Base-by-base conservation (phyloP, 208 protist species). In the Leptomonas pyrrhocoris region DNA sequence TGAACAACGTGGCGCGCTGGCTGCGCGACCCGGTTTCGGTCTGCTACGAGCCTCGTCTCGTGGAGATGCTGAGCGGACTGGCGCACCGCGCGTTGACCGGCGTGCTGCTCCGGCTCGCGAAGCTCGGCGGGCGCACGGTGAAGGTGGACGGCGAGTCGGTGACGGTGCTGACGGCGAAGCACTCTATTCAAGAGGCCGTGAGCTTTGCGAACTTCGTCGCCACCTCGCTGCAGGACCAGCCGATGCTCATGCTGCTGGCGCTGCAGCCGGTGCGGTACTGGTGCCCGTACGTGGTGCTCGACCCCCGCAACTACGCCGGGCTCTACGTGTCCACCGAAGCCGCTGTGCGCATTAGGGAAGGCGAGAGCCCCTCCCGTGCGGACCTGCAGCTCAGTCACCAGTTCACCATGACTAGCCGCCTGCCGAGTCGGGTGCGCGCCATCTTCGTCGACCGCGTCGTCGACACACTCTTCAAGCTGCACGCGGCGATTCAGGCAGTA, bases 181-280 rank as follows among this genome's bases (percentile, higher is more conserved):
- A 92, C 63, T 72, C 81, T 2, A 57, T 97, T 19, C 79, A 88
- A 31, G 93, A 97, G 34, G 86, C 88, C 13, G 75, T 93, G 1
- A 85, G 80, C 66, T 97, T 97, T 77, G 56, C 83, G 21, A 75
- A 74, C 53, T 95, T 91, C 57, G 74, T 97, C n/a, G 80, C 85
- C 28, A 81, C 68, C 36, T 92, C 88, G 27, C 58, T 94, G 28
- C 78, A 94, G 63, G 93, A 94, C 59, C 88, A 97, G 70, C 90
- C 93, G n/a, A 94, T 97, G 89, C 61, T 97, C 60, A 69, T 87
- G n/a, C 80, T 94, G 36, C 82, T 97, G 13, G 79, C 89, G 1
- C 76, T 95, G 21, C 84, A 88, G 50, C 84, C 90, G 21, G 68
- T 87, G 46, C 86, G 90, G 16, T 97, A 88, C 74, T 94, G 88